These are phyloP conservation scores for Trifolium subterraneum DNA, from an alignment of 306 rosid genomes.

Conservation along the genomic window DNA sequence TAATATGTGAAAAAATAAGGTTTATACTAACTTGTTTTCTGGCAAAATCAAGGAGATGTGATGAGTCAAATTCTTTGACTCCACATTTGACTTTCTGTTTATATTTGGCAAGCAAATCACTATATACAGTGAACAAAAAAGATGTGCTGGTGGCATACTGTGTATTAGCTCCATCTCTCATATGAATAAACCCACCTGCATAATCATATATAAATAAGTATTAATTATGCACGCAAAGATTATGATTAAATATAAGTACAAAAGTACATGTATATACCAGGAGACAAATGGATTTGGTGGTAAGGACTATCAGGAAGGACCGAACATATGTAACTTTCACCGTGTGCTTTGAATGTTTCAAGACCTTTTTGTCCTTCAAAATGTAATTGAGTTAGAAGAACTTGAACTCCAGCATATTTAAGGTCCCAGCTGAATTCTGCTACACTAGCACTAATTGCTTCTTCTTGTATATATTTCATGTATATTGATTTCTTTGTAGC, in stretches of 20 bases:
- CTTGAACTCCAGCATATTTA: conserved; percentile 90
- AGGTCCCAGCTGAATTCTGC: conserved; percentile 96
- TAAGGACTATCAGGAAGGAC: conserved; percentile 85
- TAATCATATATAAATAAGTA: not conserved
- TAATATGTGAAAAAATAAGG: not conserved
- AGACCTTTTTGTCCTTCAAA: conserved; percentile 58
- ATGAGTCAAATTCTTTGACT: conserved; percentile 42
- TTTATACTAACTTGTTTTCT: conserved; percentile 63
- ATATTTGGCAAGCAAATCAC: conserved; percentile 62
- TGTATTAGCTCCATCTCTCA: conserved; percentile 89
- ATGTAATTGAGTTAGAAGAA: conserved; percentile 69
- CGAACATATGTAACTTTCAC: conserved; percentile 77
- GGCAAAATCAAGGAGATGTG: conserved; percentile 57
- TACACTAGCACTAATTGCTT: conserved; percentile 67
- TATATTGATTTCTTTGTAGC: conserved; percentile 62
- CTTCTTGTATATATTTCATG: conserved; percentile 62
- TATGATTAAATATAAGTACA: not conserved
- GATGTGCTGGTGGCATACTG: conserved; percentile 78
- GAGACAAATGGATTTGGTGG: conserved; percentile 61
- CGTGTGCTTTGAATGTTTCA: conserved; percentile 60
- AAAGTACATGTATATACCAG: conserved; percentile 46
- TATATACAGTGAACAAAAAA: conserved; percentile 54
- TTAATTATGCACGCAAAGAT: not conserved
- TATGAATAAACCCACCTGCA: conserved; percentile 71
- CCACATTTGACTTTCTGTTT: conserved; percentile 62